Evolutionary conservation across 192 early-diverging fungal genomes (phyloP).

Genomic region (Backusella tuberculispora): DNA sequence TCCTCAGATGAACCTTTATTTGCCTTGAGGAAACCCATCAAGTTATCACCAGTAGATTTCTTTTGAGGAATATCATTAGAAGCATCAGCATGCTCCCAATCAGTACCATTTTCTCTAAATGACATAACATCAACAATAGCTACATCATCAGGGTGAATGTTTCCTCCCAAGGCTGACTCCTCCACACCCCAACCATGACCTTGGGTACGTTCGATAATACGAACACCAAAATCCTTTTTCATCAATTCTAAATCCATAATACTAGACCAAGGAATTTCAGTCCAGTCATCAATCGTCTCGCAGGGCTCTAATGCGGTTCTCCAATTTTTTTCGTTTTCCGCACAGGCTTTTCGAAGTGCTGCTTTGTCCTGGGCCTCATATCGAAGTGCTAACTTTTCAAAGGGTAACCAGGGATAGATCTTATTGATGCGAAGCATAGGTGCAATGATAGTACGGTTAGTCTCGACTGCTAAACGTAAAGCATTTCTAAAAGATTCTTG

Average conservation of each 20-base stretch:
- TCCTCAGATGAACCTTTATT: not conserved
- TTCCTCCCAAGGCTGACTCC: conserved; percentile 13
- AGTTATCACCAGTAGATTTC: not conserved
- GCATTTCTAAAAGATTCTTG: conserved; percentile 34
- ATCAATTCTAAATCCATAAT: conserved; percentile 26
- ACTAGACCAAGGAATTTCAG: conserved; percentile 35
- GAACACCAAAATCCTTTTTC: conserved; percentile 21
- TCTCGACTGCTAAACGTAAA: conserved; percentile 26
- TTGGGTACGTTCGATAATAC: conserved; percentile 26
- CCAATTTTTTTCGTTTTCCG: conserved; percentile 14
- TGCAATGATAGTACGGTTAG: conserved; percentile 30
- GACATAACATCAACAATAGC: conserved; percentile 22
- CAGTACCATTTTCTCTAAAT: conserved; percentile 17
- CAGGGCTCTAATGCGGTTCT: conserved; percentile 12
- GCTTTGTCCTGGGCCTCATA: conserved; percentile 34
- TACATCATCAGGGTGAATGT: not conserved
- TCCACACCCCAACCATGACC: conserved; percentile 15
- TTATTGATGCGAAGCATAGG: conserved; percentile 27
- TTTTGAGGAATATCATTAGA: not conserved
- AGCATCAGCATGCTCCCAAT: conserved; percentile 19
- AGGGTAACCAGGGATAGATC: conserved; percentile 19
- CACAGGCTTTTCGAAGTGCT: conserved; percentile 4
- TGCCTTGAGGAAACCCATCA: not conserved
- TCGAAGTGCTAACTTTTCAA: conserved; percentile 16
- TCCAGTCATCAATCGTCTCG: conserved; percentile 24